Conservation (phyloP, 1,284 basidiomycete genomes). For the Naganishia sp. region DNA sequence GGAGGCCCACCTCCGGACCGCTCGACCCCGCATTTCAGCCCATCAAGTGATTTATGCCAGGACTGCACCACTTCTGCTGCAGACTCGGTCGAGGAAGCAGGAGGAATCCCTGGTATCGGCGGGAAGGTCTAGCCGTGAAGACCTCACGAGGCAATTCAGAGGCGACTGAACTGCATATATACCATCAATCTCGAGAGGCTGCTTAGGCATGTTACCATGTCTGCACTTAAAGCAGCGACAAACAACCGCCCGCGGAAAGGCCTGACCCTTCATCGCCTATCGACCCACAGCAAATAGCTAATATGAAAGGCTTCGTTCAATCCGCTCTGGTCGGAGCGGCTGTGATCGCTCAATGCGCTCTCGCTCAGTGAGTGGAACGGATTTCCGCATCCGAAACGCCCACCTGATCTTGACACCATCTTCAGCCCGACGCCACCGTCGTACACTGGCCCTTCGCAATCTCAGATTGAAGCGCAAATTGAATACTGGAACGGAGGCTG, state of each 20-base stretch:
- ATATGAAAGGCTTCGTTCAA: conserved; percentile 7
- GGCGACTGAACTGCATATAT: conserved; percentile 11
- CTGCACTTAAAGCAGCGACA: too few species aligned
- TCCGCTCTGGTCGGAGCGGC: conserved; percentile 2
- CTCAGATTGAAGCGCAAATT: conserved; percentile 33
- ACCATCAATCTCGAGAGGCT: not conserved
- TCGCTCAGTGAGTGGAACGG: conserved; percentile 15
- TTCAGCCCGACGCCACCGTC: conserved; percentile 24
- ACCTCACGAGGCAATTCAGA: too few species aligned
- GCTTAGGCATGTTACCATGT: too few species aligned
- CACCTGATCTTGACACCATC: not conserved
- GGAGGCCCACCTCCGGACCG: conserved; percentile 11
- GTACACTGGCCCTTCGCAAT: conserved; percentile 24
- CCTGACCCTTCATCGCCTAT: not conserved
- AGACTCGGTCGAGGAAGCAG: too few species aligned
- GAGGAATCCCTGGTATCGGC: too few species aligned
- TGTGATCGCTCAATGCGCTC: conserved; percentile 2
- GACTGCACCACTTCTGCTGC: not conserved
- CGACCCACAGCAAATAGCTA: not conserved
- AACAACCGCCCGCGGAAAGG: not conserved
- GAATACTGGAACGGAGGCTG: conserved; percentile 36
- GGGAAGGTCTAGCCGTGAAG: too few species aligned
- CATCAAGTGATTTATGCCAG: not conserved
- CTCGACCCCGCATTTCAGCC: conserved; percentile 16
- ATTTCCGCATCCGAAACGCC: not conserved